Evolutionary conservation across 108 stramenopile species (phyloP), one percentile per base, ranked within the genome.

Genomic region (Nitzschia sp.): DNA sequence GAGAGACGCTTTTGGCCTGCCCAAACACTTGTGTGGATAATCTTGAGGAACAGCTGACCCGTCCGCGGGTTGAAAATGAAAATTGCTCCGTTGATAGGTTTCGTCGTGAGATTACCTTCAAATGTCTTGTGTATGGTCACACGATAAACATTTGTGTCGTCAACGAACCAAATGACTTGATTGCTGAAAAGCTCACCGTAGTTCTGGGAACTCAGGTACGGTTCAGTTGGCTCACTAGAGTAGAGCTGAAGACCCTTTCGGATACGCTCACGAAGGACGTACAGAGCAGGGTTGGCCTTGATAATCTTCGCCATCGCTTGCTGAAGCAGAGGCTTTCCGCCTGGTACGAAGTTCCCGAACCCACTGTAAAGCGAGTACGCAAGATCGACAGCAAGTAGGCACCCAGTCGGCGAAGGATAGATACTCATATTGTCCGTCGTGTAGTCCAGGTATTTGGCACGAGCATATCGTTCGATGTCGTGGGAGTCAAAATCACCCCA

Each of bases 401-500:
- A 96, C 34, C 99, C 99, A 38, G 97, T 98, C 15, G 99, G 99
- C 44, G 96, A 97, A 29, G 99, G 99, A 73, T 99, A 99, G 52
- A 98, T 93, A 71, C 93, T 93, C 97, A 98, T 99, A 88, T 97
- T 98, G 80, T 99, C 99, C n/a, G 97, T 97, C 3, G 99, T 98
- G 80, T 99, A 99, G 76, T 99, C 99, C 30, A 99, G 83, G 79
- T 96, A 99, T 82, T 99, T 99, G 57, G 98, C 97, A 26, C 97
- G 82, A 6, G 89, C 79, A 71, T 98, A 98, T 17, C 99, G 90
- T 83, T 99, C 99, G 53, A 99, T 95, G 64, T 98, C 99, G 81
- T 99, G 97, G 34, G 93, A 95, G 83, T 99, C 99, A 64, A 96
- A 99, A 79, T 99, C 99, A 57, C 99, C 99, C 99, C 99, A 99